These are phyloP conservation scores for Trametes cinnabarina DNA, from an alignment of 768 basidiomycete species.

Conservation along the genomic window DNA sequence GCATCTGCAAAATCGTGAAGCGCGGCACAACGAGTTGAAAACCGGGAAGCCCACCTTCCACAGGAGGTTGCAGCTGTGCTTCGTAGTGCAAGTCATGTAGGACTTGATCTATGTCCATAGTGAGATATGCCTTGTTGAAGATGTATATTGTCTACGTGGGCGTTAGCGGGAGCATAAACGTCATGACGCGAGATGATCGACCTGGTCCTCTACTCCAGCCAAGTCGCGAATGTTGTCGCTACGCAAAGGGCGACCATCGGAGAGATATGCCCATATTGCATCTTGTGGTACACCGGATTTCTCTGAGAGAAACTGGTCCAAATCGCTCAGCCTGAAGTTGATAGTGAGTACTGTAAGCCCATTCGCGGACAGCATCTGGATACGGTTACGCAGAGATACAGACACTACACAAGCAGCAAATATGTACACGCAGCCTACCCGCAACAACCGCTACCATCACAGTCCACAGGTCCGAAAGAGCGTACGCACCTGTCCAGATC, in stretches of 20 bases:
- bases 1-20: conserved; percentile 41
- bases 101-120: conserved; percentile 64
- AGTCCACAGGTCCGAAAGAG: not conserved
- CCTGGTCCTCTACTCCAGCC: conserved; percentile 73
- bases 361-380: too few relatives aligned
- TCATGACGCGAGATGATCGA: conserved; percentile 30
- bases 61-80: conserved; percentile 61
- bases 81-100: conserved; percentile 60
- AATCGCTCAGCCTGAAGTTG: conserved; percentile 53
- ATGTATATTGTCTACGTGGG: conserved; percentile 64
- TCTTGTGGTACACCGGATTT: conserved; percentile 71
- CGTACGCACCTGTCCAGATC: conserved; percentile 69
- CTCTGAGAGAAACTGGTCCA: conserved; percentile 71
- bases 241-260: conserved; percentile 73
- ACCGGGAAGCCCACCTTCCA: conserved; percentile 53
- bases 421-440: too few relatives aligned
- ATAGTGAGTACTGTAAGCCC: too few relatives aligned
- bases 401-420: too few relatives aligned
- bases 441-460: too few relatives aligned
- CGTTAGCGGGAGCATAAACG: not conserved
- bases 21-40: not conserved
- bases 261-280: conserved; percentile 71
- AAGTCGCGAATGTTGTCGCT: conserved; percentile 74
- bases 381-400: too few relatives aligned
- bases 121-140: conserved; percentile 80